phyloP scores from a whole-genome alignment of 257 asterid genomes.

The Solanum medicagineum region DNA sequence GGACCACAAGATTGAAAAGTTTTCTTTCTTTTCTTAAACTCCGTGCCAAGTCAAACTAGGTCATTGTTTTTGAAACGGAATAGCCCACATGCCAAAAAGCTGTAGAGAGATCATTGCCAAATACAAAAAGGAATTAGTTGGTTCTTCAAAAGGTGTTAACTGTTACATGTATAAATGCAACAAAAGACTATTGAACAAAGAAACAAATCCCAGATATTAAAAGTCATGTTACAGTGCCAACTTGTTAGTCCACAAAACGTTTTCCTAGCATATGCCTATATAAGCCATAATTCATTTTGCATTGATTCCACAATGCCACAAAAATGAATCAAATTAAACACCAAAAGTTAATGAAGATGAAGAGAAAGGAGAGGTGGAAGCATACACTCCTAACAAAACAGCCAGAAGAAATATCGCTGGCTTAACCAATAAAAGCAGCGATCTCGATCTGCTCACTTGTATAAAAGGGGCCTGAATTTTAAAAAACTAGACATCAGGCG shows the following conservation, averaged over 20 bases:
- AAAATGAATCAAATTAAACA: neutral
- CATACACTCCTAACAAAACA: conserved; percentile 64
- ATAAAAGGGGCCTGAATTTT: conserved; percentile 82
- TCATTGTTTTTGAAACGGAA: no score
- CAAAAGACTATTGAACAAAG: neutral
- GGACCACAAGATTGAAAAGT: no score
- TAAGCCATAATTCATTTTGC: neutral
- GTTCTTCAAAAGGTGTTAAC: neutral
- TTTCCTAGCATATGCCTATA: neutral
- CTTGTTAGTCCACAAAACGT: neutral
- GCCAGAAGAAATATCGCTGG: conserved; percentile 71
- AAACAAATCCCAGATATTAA: neutral
- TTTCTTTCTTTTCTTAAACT: no score
- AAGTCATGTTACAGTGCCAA: neutral
- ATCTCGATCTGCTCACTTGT: conserved; percentile 89
- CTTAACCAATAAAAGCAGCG: conserved; percentile 77
- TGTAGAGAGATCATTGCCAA: neutral
- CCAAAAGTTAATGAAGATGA: neutral
- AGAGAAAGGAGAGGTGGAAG: neutral
- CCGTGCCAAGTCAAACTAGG: no score
- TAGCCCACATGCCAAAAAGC: neutral
- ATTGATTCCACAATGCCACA: neutral
- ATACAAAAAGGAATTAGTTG: neutral
- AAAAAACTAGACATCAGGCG: neutral
- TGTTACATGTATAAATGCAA: neutral